Conservation (phyloP, 164 flowering plant species). For the Vitis rupestris region DNA sequence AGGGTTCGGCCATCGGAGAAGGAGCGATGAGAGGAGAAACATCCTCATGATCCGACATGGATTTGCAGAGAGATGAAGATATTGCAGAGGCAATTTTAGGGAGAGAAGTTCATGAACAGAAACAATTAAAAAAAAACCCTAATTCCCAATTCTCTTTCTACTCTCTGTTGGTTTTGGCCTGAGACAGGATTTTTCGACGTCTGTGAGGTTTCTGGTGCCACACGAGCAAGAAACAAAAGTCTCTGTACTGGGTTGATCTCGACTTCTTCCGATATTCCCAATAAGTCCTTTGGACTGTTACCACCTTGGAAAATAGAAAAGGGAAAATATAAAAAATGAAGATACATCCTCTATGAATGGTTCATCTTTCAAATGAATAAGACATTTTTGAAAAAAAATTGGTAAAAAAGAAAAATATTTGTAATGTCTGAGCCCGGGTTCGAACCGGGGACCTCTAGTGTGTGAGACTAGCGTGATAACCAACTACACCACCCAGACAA, state of each 20-base stretch:
- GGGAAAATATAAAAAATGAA: no score
- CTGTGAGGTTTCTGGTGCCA: neutral
- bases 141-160: no score
- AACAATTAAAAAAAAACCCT: neutral
- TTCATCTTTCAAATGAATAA: no score
- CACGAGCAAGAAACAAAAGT: neutral
- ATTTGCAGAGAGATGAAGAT: neutral
- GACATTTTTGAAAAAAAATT: no score
- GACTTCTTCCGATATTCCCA: no score
- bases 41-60: slow-evolving; percentile 54
- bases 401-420: no score
- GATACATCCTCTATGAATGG: no score
- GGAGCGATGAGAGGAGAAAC: slow-evolving; percentile 69
- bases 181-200: neutral
- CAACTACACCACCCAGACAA: slow-evolving; percentile 31
- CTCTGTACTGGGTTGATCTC: neutral
- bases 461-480: slow-evolving; percentile 35
- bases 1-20: slow-evolving; percentile 37
- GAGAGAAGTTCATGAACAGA: neutral
- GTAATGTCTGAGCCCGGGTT: slow-evolving; percentile 9
- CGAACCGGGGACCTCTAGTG: slow-evolving; percentile 34
- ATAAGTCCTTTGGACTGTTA: no score
- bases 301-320: no score
- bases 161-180: no score
- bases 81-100: neutral